Base-by-base conservation (phyloP, 192 early-diverging fungal genomes). In the Rhizophagus sp. region DNA sequence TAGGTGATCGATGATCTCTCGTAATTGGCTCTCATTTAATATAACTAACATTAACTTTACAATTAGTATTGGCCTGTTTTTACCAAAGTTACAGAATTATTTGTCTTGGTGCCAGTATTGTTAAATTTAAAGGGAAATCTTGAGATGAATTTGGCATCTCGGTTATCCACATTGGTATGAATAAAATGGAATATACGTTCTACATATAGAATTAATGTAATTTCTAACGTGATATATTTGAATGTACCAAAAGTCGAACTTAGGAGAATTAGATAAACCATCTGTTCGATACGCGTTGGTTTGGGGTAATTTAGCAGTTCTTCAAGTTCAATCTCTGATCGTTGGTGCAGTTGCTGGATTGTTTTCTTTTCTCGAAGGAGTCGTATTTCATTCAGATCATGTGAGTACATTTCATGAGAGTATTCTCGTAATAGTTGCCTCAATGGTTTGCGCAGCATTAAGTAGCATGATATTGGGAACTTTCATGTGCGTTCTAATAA, bases 71-170 rank as follows among this genome's bases (percentile, higher is more conserved):
- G 90, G 88, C 80, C 80, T 33, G 94, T 94, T 5, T 97, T 96
- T 78, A 82, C 83, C 9, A 71, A 84, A 10, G 84, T 94, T 22
- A 87, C 93, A 3, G 92, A 93, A 79, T 83, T 97, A 12, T 94
- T 96, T 82, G 92, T 97, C 74, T 89, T 97, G 75, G 93, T 96
- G 0, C 90, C 96, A 4, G 92, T 96, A 39, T 81, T 97, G 13
- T 82, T 97, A 39, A 96, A 96, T 79, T 83, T 97, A 24, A 97
- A 97, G 78, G 95, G 96, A 73, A 97, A 97, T 83, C 88, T 97
- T 17, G 96, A 97, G 81, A 93, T 96, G 88, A 97, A 95, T 68
- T 88, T 97, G 73, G 93, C 94, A 8, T 90, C 95, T n/a, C 89
- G 96, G 10, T 85, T 97, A 24, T 93, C 94, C 2, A 96, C 95